Evolutionary conservation across 306 rosid species (phyloP).

Genomic region (Canavalia gladiata): DNA sequence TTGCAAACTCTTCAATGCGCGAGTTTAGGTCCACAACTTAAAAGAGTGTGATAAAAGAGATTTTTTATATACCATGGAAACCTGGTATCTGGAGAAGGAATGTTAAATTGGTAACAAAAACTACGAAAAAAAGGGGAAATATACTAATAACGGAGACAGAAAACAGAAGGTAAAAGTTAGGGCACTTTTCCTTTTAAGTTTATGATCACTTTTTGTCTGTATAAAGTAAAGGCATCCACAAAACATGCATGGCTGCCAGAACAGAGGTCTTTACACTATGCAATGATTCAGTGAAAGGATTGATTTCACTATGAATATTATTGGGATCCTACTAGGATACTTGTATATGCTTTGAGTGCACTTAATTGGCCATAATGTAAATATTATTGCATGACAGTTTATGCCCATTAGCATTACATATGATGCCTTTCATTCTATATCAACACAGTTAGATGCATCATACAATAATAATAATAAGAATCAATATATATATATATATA

Average conservation of each 20-base stretch:
- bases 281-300: constrained; percentile 35
- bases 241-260: constrained; percentile 33
- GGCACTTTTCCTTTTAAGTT: constrained; percentile 19
- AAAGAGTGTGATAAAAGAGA: background rate
- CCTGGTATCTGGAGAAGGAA: constrained; percentile 6
- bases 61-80: background rate
- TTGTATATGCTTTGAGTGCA: background rate
- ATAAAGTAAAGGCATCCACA: constrained; percentile 29
- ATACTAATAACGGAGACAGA: background rate
- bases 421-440: background rate
- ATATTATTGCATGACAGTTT: background rate
- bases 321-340: constrained; percentile 23
- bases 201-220: constrained; percentile 27
- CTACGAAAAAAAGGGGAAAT: background rate
- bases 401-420: background rate
- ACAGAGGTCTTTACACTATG: constrained; percentile 18
- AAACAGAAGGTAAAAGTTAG: background rate
- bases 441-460: background rate
- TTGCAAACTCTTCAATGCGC: background rate
- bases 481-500: too few species aligned
- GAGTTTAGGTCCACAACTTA: constrained; percentile 32
- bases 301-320: constrained; percentile 11
- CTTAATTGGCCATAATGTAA: background rate
- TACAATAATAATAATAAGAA: background rate
- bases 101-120: background rate